Evolutionary conservation across 164 flowering plant genomes (phyloP), one percentile per base, ranked within the genome.

Genomic region (Liquidambar formosana): DNA sequence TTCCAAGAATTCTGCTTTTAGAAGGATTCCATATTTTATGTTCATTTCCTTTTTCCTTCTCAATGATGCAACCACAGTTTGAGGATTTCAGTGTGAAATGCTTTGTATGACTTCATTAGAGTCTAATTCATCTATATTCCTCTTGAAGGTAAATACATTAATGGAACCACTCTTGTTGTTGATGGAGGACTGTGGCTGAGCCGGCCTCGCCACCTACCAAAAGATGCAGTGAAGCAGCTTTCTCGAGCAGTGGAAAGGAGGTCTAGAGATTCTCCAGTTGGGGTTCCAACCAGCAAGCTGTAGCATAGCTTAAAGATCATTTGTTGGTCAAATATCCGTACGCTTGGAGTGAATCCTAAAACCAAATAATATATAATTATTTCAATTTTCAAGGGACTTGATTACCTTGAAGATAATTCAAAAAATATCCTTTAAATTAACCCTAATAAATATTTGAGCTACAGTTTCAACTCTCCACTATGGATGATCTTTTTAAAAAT

Each of bases 181-280:
- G 94, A 89, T 75, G 94, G 94, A 71, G 92, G 94, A 56, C 81
- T 79, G 14, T 89, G 91, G 91, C 68, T 89, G 73, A 87, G 90
- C 79, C 76, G 68, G 51, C 90, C 90, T 10, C 89, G 90, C 51
- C 78, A 66, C 66, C 61, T 87, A 45, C 83, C 90, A 4, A 86
- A 86, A 69, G 94, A 87, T 41, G 84, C 71, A 59, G 86, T 89
- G 65, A 83, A 65, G 73, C 71, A 81, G 64, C 80, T 89, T 28
- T 87, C 91, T 14, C 79, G 94, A 38, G 77, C 75, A 8, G 84
- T 84, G 15, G 92, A 89, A 67, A 83, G 70, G 76, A 78, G 79
- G 63, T 83, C 92, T 6, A 78, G 91, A 76, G 68, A 73, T 54
- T 57, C 78, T 27, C 86, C 87, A 0, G 80, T 74, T 15, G 92